Evolutionary conservation across 768 basidiomycete species (phyloP), one percentile per base, ranked within the genome.

Genomic region (Lepiota brunneoincarnata): DNA sequence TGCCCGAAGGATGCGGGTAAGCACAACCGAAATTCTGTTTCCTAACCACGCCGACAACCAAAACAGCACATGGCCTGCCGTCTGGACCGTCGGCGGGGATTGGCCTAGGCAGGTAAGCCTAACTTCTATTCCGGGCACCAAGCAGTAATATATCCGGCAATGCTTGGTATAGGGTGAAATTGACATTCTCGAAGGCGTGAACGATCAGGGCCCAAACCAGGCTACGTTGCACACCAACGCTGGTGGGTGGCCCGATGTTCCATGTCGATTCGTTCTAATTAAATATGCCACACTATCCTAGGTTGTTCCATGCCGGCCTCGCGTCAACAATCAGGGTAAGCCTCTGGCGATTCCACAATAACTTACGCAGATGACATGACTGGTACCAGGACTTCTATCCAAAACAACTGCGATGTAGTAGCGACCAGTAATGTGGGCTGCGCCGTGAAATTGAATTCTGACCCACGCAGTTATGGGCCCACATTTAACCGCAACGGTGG

Each of bases 171-270:
- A 76, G 72, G 78, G 77, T 11, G 71, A 76, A 53, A 66, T 76
- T 18, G 77, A 83, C 60, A 78, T 83, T 31, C 58, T 82, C 17
- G 80, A 83, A 60, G 80, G 82, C 40, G 78, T 85, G 11, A 87
- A 87, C 61, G 70, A 83, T 59, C 70, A 75, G 47, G 56, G 59
- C 5, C 78, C 81, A 0, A 81, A 87, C 58, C 64, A 71, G 40
- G 75, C 74, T 0, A 78, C 82, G 0, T 71, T 87, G 7, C 84
- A 87, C 64, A 86, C 85, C 2, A 70, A 70, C 11, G 56, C 75
- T 23, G 67, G 80, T 76, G 51, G 17, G 69, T 54, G 23, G 10
- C 37, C n/a, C 12, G 28, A 41, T 18, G 24, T 49, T 7, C 17
- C 40, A 41, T 50, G 0, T 7, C 12, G 36, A 38, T 35, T 9